phyloP scores from a whole-genome alignment of 139 green algal species.

The Diplosphaera chodatii region DNA sequence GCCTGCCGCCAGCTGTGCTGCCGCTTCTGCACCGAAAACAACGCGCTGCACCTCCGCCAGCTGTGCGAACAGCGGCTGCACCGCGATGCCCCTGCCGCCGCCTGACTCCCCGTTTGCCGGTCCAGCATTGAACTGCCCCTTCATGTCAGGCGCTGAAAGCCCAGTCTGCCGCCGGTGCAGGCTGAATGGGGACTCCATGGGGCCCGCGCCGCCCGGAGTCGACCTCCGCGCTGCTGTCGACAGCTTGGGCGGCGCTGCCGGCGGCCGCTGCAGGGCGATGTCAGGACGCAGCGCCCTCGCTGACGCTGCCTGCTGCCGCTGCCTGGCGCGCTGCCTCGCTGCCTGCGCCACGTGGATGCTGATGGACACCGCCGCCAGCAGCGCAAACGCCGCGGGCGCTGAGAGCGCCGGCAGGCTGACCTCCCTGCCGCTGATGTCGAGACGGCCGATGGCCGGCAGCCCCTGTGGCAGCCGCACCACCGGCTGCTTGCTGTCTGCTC shows the following conservation, averaged over 20 bases:
- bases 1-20: background rate
- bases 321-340: background rate
- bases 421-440: background rate
- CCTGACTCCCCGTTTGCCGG: background rate
- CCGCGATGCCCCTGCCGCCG: too few relatives aligned
- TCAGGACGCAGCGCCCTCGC: background rate
- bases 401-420: background rate
- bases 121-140: background rate
- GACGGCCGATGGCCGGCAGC: background rate
- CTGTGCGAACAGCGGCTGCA: background rate
- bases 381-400: background rate
- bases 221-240: too few relatives aligned
- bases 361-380: background rate
- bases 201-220: too few relatives aligned
- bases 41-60: background rate
- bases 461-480: background rate
- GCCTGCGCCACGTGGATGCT: background rate
- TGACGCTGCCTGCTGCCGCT: too few relatives aligned
- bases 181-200: background rate
- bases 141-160: background rate
- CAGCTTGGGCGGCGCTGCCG: too few relatives aligned
- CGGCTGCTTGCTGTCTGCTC: background rate
- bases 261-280: background rate
- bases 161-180: background rate
- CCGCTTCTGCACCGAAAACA: background rate